Evolutionary conservation across 306 rosid species (phyloP).

Genomic region (Dryas drummondii): DNA sequence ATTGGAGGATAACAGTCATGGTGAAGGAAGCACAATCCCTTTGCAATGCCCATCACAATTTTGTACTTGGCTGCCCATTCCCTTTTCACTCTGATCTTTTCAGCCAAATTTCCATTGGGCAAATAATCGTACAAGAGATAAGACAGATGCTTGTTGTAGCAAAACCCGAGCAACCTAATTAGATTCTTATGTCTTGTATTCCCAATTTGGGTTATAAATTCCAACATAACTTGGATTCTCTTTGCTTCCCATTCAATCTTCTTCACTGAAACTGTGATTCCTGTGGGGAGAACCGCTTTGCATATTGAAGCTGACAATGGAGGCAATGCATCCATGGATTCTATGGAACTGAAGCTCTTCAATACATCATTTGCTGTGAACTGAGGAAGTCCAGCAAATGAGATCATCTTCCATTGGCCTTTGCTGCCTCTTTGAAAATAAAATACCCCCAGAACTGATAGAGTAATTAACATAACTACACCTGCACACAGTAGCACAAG

Average conservation of each 20-base stretch:
- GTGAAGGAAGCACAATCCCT: conserved; percentile 85
- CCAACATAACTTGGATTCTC: conserved; percentile 41
- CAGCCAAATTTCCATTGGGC: conserved; percentile 79
- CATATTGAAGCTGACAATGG: conserved; percentile 47
- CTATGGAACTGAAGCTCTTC: conserved; percentile 55
- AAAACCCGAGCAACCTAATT: conserved; percentile 61
- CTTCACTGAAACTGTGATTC: conserved; percentile 79
- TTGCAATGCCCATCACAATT: conserved; percentile 66
- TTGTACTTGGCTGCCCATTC: conserved; percentile 72
- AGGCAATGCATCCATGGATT: conserved; percentile 42
- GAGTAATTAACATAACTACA: conserved; percentile 44
- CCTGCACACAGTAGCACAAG: conserved; percentile 57
- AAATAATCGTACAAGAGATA: conserved; percentile 74
- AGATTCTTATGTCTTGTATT: conserved; percentile 75
- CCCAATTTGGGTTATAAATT: conserved; percentile 55
- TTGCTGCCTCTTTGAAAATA: conserved; percentile 42
- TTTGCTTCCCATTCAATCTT: conserved; percentile 69
- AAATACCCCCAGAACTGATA: conserved; percentile 44
- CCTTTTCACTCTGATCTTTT: conserved; percentile 57
- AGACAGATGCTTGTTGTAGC: conserved; percentile 73
- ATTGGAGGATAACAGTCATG: conserved; percentile 78
- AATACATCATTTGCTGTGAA: conserved; percentile 78
- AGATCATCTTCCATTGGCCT: conserved; percentile 83
- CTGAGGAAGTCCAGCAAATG: conserved; percentile 76
- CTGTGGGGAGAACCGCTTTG: conserved; percentile 84